phyloP scores from a whole-genome alignment of 73 alveolate species.

The Urostyla sp. region DNA sequence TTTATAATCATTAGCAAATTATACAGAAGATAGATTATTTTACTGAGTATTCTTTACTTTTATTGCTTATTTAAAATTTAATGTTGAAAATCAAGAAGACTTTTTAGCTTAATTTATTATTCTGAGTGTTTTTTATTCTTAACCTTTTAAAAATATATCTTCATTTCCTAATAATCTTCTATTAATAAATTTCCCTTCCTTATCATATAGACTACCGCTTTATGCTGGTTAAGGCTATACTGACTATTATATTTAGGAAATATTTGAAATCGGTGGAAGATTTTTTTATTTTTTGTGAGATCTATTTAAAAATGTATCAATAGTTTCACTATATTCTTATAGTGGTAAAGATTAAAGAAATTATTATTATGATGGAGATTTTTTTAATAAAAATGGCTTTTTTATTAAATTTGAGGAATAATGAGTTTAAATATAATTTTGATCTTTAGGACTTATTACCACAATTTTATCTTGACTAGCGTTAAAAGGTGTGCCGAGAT shows the following conservation, averaged over 20 bases:
- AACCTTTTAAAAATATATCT: constrained; percentile 8
- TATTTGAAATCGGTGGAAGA: background rate
- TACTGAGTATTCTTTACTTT: too few species aligned
- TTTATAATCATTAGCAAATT: background rate
- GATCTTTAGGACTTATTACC: too few species aligned
- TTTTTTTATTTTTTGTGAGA: background rate
- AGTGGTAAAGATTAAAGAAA: background rate
- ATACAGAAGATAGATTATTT: too few species aligned
- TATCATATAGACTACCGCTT: constrained; percentile 25
- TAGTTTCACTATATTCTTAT: constrained; percentile 20
- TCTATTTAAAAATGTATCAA: constrained; percentile 12
- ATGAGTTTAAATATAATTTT: too few species aligned
- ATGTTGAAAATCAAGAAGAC: too few species aligned
- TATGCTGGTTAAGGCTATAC: background rate
- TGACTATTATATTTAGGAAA: background rate
- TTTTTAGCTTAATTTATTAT: background rate
- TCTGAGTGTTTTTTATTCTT: constrained; percentile 14
- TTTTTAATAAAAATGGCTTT: too few species aligned
- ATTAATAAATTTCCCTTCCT: background rate
- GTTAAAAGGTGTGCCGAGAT: background rate
- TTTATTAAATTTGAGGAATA: too few species aligned
- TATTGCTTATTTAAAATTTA: too few species aligned
- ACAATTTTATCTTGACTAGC: background rate
- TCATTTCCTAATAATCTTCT: constrained; percentile 10
- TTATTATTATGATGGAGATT: constrained; percentile 14